Conservation (phyloP, 495 filamentous ascomycete genomes). For the Apodospora peruviana region DNA sequence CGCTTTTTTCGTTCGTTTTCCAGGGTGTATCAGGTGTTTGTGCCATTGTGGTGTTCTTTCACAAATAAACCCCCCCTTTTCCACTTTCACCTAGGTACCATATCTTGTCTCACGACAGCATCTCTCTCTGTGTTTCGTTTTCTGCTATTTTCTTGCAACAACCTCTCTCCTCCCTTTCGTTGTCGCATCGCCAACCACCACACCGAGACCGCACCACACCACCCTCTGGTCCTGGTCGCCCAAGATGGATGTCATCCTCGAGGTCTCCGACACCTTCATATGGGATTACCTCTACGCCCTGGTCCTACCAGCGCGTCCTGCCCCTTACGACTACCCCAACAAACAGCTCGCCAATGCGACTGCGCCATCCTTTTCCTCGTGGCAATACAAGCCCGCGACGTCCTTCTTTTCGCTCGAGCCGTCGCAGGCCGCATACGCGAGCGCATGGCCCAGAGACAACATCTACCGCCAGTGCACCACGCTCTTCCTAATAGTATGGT, state of each 20-base stretch:
- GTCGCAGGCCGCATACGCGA: constrained; percentile 73
- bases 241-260: constrained; percentile 87
- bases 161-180: background rate
- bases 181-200: background rate
- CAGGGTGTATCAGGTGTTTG: too few relatives aligned
- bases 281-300: constrained; percentile 77
- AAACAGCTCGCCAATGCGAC: constrained; percentile 34
- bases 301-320: constrained; percentile 56
- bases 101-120: too few relatives aligned
- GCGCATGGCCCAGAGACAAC: constrained; percentile 74
- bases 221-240: background rate
- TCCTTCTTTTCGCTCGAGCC: constrained; percentile 65
- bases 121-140: background rate
- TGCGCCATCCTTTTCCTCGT: constrained; percentile 29
- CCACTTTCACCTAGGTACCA: background rate
- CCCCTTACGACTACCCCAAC: constrained; percentile 38
- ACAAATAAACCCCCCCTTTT: background rate
- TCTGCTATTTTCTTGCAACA: background rate
- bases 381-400: constrained; percentile 69
- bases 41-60: too few relatives aligned
- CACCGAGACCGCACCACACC: background rate
- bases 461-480: constrained; percentile 70
- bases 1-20: too few relatives aligned
- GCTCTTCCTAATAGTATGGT: constrained; percentile 84
- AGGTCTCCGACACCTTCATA: constrained; percentile 76